These are phyloP conservation scores for Pneumocystis oryctolagi DNA, from an alignment of 1,139 yeast genomes.

Conservation along the genomic window DNA sequence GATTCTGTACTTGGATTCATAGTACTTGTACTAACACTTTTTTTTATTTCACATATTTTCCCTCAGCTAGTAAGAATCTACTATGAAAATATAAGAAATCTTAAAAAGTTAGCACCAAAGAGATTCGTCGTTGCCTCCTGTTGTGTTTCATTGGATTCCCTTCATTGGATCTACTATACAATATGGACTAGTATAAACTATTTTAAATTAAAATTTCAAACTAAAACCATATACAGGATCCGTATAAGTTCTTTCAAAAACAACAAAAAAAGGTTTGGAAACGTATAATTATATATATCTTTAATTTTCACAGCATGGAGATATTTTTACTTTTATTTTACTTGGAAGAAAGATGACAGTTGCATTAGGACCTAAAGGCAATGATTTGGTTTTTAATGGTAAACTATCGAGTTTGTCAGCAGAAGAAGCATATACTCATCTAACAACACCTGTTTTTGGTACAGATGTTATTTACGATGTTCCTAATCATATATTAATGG, in stretches of 20 bases:
- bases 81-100: background rate
- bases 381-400: constrained; percentile 87
- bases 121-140: constrained; percentile 53
- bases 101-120: constrained; percentile 3
- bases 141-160: constrained; percentile 86
- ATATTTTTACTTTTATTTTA: constrained; percentile 74
- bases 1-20: background rate
- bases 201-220: constrained; percentile 65
- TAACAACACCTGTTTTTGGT: constrained; percentile 95
- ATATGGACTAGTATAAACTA: constrained; percentile 75
- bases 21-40: background rate
- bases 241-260: background rate
- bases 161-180: constrained; percentile 86
- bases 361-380: constrained; percentile 92
- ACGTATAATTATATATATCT: background rate
- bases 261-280: background rate
- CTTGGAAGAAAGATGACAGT: constrained; percentile 92
- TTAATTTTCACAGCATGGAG: constrained; percentile 41
- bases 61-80: background rate
- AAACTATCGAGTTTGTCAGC: constrained; percentile 84
- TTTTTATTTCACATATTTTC: background rate
- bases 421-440: constrained; percentile 86
- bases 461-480: constrained; percentile 95
- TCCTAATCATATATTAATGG: constrained; percentile 87
- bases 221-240: constrained; percentile 23